These are phyloP conservation scores for Cryptococcus sp. DNA, from an alignment of 1,284 basidiomycete species.

Conservation along the genomic window DNA sequence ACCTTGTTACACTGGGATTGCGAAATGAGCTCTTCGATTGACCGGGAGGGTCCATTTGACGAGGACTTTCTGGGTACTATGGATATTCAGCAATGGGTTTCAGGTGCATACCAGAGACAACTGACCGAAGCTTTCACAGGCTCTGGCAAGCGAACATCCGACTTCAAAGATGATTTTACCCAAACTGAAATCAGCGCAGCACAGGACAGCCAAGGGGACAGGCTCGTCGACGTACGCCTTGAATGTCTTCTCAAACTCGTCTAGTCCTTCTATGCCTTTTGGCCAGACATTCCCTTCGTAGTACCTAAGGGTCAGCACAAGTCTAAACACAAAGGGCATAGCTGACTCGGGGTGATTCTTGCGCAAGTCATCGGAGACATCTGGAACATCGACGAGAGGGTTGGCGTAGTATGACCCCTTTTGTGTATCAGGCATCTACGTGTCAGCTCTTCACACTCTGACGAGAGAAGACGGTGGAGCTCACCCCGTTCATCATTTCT, in stretches of 20 bases:
- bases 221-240: slow-evolving; percentile 56
- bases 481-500: slow-evolving; percentile 91
- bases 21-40: slow-evolving; percentile 2
- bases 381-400: slow-evolving; percentile 61
- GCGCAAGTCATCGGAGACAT: slow-evolving; percentile 55
- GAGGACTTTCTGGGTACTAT: neutral
- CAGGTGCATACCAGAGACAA: neutral
- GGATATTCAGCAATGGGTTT: neutral
- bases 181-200: slow-evolving; percentile 24
- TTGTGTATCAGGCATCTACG: slow-evolving; percentile 56
- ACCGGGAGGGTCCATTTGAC: neutral
- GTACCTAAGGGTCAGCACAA: slow-evolving; percentile 19
- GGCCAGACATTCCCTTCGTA: slow-evolving; percentile 58
- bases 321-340: neutral
- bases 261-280: slow-evolving; percentile 52
- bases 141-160: slow-evolving; percentile 69
- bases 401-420: slow-evolving; percentile 94
- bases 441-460: neutral
- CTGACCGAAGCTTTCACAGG: slow-evolving; percentile 80
- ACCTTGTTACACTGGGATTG: slow-evolving; percentile 6
- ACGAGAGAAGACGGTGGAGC: neutral
- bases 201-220: neutral
- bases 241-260: slow-evolving; percentile 77
- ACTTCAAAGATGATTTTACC: slow-evolving; percentile 69
- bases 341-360: slow-evolving; percentile 63